phyloP scores from a whole-genome alignment of 176 grass and related monocot genomes.

The Saccharum spontaneum region DNA sequence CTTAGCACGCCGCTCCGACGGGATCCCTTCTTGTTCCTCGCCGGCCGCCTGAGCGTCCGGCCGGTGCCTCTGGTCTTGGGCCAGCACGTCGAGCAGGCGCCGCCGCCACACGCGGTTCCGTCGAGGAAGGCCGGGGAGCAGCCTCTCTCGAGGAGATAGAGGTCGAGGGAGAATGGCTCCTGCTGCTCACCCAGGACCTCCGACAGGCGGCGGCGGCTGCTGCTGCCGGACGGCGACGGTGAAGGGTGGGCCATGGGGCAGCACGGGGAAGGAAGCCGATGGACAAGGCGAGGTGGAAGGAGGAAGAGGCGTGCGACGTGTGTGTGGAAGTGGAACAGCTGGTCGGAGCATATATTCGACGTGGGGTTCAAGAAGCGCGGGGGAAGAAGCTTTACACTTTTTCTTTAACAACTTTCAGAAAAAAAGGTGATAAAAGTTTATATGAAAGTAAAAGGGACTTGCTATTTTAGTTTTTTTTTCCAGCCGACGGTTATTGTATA shows the following conservation, averaged over 20 bases:
- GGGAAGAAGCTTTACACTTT: not conserved
- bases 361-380: not conserved
- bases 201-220: conserved; percentile 18
- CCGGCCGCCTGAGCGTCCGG: not conserved
- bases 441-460: not conserved
- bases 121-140: conserved; percentile 21
- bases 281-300: not conserved
- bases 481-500: too few relatives aligned
- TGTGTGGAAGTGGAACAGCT: not conserved
- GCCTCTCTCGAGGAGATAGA: conserved; percentile 57
- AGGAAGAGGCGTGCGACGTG: not conserved
- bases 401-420: not conserved
- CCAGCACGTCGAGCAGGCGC: conserved; percentile 29
- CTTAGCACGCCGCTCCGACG: not conserved
- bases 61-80: not conserved
- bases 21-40: not conserved
- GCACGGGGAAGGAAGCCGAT: not conserved
- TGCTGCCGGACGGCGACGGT: not conserved
- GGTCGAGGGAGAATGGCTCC: conserved; percentile 51
- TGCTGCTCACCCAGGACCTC: conserved; percentile 50
- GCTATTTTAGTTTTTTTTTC: too few relatives aligned
- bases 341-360: not conserved
- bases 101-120: not conserved
- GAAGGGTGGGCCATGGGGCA: conserved; percentile 8
- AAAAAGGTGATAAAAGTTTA: not conserved